These are phyloP conservation scores for Lycium barbarum DNA, from an alignment of 257 asterid genomes.

Conservation along the genomic window DNA sequence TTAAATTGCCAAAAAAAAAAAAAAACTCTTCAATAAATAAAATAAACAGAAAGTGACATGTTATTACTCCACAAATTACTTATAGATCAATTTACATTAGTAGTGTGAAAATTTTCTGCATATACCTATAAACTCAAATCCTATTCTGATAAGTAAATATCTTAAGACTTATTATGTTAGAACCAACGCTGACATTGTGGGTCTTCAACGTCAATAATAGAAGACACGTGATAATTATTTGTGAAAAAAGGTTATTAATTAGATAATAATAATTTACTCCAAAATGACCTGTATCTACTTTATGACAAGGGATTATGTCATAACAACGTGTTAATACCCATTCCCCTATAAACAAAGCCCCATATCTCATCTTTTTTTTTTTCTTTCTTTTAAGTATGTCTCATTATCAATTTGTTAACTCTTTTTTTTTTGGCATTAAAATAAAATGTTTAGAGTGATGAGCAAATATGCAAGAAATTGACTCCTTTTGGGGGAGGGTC, in stretches of 20 bases:
- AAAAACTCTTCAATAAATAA: no score
- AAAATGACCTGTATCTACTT: neutral
- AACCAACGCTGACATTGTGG: neutral
- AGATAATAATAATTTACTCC: neutral
- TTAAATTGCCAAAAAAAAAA: neutral
- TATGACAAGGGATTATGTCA: neutral
- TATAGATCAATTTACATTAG: no score
- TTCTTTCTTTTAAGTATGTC: neutral
- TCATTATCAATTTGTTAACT: neutral
- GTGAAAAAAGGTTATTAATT: neutral
- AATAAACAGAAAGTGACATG: neutral
- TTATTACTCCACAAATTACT: no score
- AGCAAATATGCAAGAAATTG: conserved; percentile 71
- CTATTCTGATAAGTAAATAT: no score
- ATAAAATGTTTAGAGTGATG: conserved; percentile 49
- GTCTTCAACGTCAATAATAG: neutral
- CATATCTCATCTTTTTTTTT: neutral
- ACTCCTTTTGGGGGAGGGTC: conserved; percentile 90
- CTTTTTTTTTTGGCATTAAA: neutral
- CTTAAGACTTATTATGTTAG: neutral
- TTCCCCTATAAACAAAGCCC: neutral
- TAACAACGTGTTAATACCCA: no score
- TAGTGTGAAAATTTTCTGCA: no score
- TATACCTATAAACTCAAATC: neutral
- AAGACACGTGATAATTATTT: neutral